These are phyloP conservation scores for Penicillium odoratum DNA, from an alignment of 495 filamentous ascomycete genomes.

Conservation along the genomic window DNA sequence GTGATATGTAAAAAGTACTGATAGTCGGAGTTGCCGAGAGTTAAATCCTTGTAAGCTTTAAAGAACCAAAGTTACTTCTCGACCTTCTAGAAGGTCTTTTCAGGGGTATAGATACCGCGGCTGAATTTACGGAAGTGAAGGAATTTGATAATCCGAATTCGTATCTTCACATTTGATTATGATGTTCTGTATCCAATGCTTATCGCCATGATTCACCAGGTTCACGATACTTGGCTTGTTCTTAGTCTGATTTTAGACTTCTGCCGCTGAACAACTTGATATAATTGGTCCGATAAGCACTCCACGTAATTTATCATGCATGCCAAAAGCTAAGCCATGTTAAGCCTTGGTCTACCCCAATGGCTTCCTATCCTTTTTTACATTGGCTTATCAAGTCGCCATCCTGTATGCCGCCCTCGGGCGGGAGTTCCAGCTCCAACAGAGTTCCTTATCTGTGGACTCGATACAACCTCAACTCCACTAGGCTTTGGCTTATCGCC, in stretches of 20 bases:
- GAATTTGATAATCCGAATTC: not conserved
- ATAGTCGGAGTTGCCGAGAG: not conserved
- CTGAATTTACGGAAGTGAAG: not conserved
- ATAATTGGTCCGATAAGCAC: conserved; percentile 3
- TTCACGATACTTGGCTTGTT: not conserved
- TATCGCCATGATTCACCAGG: not conserved
- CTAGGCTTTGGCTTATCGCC: not conserved
- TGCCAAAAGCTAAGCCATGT: conserved; percentile 2
- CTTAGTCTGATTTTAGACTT: not conserved
- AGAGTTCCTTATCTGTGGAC: not conserved
- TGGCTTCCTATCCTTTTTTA: not conserved
- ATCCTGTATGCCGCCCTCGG: not conserved
- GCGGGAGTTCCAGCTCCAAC: not conserved
- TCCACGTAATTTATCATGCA: not conserved
- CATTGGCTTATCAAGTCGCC: conserved; percentile 1
- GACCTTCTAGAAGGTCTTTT: not conserved
- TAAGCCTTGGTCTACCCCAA: conserved; percentile 1
- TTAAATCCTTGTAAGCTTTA: not conserved
- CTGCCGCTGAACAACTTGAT: not conserved
- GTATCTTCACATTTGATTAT: not conserved
- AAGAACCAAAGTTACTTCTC: not conserved
- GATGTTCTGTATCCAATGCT: not conserved
- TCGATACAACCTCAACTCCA: conserved; percentile 2
- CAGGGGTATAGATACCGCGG: not conserved
- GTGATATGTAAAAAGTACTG: not conserved